Evolutionary conservation across 1,284 basidiomycete species (phyloP).

Genomic region (Entoloma clypeatum): DNA sequence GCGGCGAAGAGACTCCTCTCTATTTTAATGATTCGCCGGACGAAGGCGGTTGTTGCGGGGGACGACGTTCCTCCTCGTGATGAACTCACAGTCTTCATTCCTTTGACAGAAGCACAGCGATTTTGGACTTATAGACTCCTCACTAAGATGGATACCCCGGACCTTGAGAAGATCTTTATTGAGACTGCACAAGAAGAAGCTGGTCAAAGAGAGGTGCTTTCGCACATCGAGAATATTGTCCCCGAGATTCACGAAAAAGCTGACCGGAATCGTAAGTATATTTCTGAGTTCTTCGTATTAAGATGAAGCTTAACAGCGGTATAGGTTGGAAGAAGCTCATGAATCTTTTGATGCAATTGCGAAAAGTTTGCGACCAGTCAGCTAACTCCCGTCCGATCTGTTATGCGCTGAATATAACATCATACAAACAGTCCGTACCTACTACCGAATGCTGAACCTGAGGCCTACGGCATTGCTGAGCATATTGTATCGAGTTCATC

Average conservation of each 20-base stretch:
- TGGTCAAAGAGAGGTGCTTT: slow-evolving; percentile 39
- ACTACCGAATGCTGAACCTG: slow-evolving; percentile 46
- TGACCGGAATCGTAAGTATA: slow-evolving; percentile 17
- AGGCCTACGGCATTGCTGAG: slow-evolving; percentile 49
- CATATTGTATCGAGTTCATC: slow-evolving; percentile 55
- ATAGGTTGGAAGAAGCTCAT: slow-evolving; percentile 53
- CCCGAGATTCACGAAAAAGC: too few relatives aligned
- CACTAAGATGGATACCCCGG: slow-evolving; percentile 45
- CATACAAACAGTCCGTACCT: slow-evolving; percentile 45
- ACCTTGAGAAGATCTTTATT: slow-evolving; percentile 47
- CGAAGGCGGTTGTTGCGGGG: slow-evolving; percentile 48
- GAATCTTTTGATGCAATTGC: slow-evolving; percentile 57
- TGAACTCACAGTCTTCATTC: slow-evolving; percentile 53
- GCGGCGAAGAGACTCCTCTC: slow-evolving; percentile 46
- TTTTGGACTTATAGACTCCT: slow-evolving; percentile 61
- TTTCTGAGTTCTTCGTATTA: slow-evolving; percentile 3
- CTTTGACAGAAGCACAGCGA: slow-evolving; percentile 54
- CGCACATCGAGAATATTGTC: slow-evolving; percentile 35
- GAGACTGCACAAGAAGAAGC: slow-evolving; percentile 24
- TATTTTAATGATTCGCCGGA: slow-evolving; percentile 56
- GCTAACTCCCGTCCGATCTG: slow-evolving; percentile 15
- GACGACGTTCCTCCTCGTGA: slow-evolving; percentile 52
- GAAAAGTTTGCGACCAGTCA: slow-evolving; percentile 55
- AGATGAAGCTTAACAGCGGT: slow-evolving; percentile 1
- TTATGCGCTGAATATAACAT: not conserved